Percentiles rank a stretch among this genome's conserved stretches.
These are phyloP conservation scores for Sphaerulina populicola DNA, from an alignment of 2,329 filamentous ascomycete species.

Conservation along the genomic window DNA sequence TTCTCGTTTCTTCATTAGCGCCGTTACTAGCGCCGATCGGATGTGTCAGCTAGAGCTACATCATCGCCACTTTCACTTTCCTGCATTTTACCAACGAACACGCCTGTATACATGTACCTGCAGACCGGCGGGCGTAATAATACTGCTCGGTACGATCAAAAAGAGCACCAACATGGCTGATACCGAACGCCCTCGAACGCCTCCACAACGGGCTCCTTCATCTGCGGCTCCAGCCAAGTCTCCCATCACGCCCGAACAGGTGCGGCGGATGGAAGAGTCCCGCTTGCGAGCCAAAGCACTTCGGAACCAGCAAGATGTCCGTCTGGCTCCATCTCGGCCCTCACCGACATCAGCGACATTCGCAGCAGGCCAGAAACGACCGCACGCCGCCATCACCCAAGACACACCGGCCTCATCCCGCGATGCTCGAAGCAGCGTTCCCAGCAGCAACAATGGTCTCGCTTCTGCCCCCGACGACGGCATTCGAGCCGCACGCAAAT, in stretches of 20 bases:
- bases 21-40: no score
- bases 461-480: slow-evolving; percentile 39
- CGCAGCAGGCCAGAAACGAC: slow-evolving; percentile 63
- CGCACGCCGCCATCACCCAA: slow-evolving; percentile 52
- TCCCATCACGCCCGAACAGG: slow-evolving; percentile 53
- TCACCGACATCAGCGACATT: slow-evolving; percentile 20
- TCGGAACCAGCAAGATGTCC: slow-evolving; percentile 62
- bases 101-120: background rate
- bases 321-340: slow-evolving; percentile 30
- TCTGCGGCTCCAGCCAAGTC: slow-evolving; percentile 35
- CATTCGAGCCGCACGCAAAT: slow-evolving; percentile 74
- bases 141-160: background rate
- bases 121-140: background rate
- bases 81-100: background rate
- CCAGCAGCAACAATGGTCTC: slow-evolving; percentile 28
- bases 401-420: slow-evolving; percentile 54
- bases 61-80: slow-evolving; percentile 1
- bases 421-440: slow-evolving; percentile 50
- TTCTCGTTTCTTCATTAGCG: no score
- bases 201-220: slow-evolving; percentile 36
- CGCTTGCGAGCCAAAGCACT: slow-evolving; percentile 82
- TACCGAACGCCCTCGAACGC: slow-evolving; percentile 41
- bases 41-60: background rate
- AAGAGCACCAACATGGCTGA: slow-evolving; percentile 25
- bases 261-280: slow-evolving; percentile 65